Evolutionary conservation across 176 grass and related monocot genomes (phyloP), one percentile per base, ranked within the genome.

Genomic region (Carex kokanica): DNA sequence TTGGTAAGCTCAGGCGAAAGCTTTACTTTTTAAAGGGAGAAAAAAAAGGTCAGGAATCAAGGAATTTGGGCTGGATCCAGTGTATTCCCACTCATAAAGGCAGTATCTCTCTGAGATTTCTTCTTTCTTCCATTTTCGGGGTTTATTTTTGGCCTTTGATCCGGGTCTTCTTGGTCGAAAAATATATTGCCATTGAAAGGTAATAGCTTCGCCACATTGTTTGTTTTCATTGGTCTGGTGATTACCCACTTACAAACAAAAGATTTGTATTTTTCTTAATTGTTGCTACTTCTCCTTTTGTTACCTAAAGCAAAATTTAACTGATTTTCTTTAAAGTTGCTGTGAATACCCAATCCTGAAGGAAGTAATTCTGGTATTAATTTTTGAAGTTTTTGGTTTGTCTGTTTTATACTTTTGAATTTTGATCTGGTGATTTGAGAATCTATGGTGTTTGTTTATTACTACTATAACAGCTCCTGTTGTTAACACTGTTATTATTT

Each of bases 1-100:
- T 60, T 79, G 52, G 54, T 79, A n/a, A 79, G 77, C 55, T 79
- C 9, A 79, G 54, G 54, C 54, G 77, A 79, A 60, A 79, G 53
- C 25, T 11, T 17, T 47, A 64, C 59, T 81, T 24, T 63, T 24
- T 12, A 3, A 47, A 57, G 56, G 40, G 57, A 64, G 52, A 23
- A 53, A n/a, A 16, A 61, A 81, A 62, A 29, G 78, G 78, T 62
- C 8, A 43, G 32, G 36, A 82, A 51, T 82, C 60, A 29, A 66
- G 58, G 80, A 66, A 82, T 82, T 47, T 82, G 38, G 5, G 80
- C 21, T 82, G 60, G 80, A 82, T 82, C 80, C 80, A 82, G 80
- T 82, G 80, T 29, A 18, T 82, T 17, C 60, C 62, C 40, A 62
- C 40, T 82, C 60, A 27, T 17, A 64, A 82, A 81, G 29, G 60